A percentile compares a stretch with the other conserved stretches of the same genome.
phyloP scores from a whole-genome alignment of 2,329 filamentous ascomycete species.

The Fusarium sublunatum region DNA sequence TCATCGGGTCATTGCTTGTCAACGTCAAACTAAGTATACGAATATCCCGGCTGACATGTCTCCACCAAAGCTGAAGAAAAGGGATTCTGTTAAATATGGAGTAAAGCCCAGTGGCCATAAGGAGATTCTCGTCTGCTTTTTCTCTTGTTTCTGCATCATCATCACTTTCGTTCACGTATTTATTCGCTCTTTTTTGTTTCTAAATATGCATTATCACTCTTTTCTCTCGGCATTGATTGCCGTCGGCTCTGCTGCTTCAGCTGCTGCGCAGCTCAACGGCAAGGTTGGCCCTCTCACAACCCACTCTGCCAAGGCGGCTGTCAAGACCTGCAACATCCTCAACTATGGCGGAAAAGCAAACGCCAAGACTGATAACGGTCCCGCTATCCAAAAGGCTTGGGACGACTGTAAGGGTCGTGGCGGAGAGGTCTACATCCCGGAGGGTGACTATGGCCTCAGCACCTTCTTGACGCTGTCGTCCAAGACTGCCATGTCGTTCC shows the following conservation, averaged over 20 bases:
- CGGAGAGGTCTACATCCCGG: conserved; percentile 35
- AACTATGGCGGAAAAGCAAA: conserved; percentile 30
- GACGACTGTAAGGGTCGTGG: conserved; percentile 24
- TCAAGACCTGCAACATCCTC: conserved; percentile 38
- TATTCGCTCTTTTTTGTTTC: background rate
- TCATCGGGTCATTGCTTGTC: conserved; percentile 12
- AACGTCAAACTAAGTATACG: conserved; percentile 1
- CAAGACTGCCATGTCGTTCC: conserved; percentile 35
- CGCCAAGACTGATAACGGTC: conserved; percentile 31
- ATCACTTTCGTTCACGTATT: background rate
- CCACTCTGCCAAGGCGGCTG: conserved; percentile 22
- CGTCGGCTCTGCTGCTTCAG: conserved; percentile 25
- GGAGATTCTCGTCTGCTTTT: background rate
- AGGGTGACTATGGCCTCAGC: conserved; percentile 34
- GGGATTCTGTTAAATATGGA: background rate
- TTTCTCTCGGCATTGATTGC: conserved; percentile 34
- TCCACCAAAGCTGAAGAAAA: background rate
- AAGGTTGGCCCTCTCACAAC: conserved; percentile 33
- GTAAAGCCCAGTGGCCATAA: background rate
- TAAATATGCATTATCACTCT: conserved; percentile 15
- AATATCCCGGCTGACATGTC: too few relatives aligned
- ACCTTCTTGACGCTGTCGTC: conserved; percentile 35
- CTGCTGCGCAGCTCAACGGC: conserved; percentile 38
- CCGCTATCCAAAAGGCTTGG: conserved; percentile 36
- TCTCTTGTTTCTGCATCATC: background rate